These are phyloP conservation scores for Erodium moschatum DNA, from an alignment of 441 rosid genomes.

Conservation along the genomic window DNA sequence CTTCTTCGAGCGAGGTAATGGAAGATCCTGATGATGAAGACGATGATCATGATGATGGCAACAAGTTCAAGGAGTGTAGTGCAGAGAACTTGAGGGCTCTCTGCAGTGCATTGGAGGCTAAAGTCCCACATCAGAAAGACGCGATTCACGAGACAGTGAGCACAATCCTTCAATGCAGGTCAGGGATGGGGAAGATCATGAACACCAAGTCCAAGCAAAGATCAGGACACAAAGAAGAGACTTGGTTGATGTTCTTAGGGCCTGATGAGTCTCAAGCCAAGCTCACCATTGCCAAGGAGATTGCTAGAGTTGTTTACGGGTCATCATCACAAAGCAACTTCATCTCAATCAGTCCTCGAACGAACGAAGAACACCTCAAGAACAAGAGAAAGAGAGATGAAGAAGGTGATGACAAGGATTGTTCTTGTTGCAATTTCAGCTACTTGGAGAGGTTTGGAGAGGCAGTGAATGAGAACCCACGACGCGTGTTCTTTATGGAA, in stretches of 20 bases:
- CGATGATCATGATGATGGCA: conserved; percentile 11
- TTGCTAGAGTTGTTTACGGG: conserved; percentile 49
- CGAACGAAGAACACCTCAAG: conserved; percentile 21
- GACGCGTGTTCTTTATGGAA: conserved; percentile 54
- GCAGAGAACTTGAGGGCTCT: conserved; percentile 39
- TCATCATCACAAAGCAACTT: conserved; percentile 33
- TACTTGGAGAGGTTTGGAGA: conserved; percentile 39
- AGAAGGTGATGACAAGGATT: conserved; percentile 20
- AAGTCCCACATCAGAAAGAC: conserved; percentile 51
- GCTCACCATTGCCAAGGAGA: conserved; percentile 43
- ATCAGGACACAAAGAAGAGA: conserved; percentile 32
- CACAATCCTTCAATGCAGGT: conserved; percentile 49
- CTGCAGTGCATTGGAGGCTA: conserved; percentile 39
- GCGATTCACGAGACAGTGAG: conserved; percentile 36
- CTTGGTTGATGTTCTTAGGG: conserved; percentile 55
- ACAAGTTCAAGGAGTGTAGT: conserved; percentile 38
- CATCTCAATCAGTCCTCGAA: conserved; percentile 31
- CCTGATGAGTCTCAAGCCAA: conserved; percentile 34
- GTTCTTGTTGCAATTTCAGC: conserved; percentile 22
- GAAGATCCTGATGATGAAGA: conserved; percentile 24
- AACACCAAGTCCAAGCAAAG: conserved; percentile 13
- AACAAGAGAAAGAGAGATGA: background rate
- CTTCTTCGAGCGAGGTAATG: conserved; percentile 58
- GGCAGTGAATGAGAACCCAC: conserved; percentile 63
- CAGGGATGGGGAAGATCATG: conserved; percentile 27